Conservation (phyloP, 768 basidiomycete genomes). For the Naganishia onofrii region DNA sequence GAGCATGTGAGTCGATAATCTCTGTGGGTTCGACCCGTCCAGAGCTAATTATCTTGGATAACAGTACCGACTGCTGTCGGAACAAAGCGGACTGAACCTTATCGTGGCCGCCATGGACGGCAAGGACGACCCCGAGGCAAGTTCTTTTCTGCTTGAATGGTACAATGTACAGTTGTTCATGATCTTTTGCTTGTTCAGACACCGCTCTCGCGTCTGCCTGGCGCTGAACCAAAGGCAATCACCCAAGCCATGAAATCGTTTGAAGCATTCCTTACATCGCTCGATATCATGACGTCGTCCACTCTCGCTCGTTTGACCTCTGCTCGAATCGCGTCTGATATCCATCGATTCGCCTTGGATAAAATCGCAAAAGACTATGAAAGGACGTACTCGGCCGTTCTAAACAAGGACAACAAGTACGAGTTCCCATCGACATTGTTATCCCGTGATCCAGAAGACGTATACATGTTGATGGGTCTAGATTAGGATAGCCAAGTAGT, state of each 20-base stretch:
- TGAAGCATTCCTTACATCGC: slow-evolving; percentile 77
- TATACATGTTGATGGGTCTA: slow-evolving; percentile 33
- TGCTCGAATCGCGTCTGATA: slow-evolving; percentile 63
- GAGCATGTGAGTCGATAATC: slow-evolving; percentile 68
- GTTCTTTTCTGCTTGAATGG: neutral
- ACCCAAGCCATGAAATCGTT: slow-evolving; percentile 64
- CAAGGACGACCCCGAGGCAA: slow-evolving; percentile 42
- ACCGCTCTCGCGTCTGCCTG: slow-evolving; percentile 72
- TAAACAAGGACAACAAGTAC: slow-evolving; percentile 72
- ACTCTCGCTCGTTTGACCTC: slow-evolving; percentile 72
- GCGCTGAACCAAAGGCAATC: slow-evolving; percentile 65
- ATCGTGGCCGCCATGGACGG: slow-evolving; percentile 52
- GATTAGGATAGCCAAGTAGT: slow-evolving; percentile 6
- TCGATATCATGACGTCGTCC: slow-evolving; percentile 71
- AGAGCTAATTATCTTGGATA: neutral
- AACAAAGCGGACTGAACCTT: slow-evolving; percentile 55
- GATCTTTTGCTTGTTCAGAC: slow-evolving; percentile 44
- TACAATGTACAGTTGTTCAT: neutral
- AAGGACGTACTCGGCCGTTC: slow-evolving; percentile 71
- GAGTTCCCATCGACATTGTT: slow-evolving; percentile 85
- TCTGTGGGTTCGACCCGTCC: neutral
- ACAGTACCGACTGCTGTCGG: slow-evolving; percentile 53
- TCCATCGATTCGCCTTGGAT: slow-evolving; percentile 73
- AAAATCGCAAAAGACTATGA: slow-evolving; percentile 70
- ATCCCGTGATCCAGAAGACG: slow-evolving; percentile 58